phyloP scores from a whole-genome alignment of 768 basidiomycete species.

The Phaffia tasmanica region DNA sequence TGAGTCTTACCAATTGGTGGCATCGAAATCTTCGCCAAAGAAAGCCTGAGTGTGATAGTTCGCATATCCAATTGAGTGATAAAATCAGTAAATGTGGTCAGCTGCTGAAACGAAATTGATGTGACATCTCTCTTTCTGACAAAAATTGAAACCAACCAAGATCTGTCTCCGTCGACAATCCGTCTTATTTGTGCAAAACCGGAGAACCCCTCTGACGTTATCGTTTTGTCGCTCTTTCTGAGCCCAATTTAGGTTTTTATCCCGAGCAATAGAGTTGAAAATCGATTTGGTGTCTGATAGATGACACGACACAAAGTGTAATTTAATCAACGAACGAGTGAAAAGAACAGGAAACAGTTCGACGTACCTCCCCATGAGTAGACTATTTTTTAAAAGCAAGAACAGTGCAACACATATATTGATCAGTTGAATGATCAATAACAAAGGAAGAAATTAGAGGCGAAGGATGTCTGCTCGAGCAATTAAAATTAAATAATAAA shows the following conservation, averaged over 20 bases:
- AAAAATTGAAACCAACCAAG: conserved; percentile 38
- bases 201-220: conserved; percentile 57
- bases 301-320: not conserved
- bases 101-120: too few species aligned
- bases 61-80: not conserved
- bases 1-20: conserved; percentile 44
- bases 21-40: conserved; percentile 72
- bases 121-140: too few species aligned
- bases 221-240: conserved; percentile 58
- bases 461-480: too few species aligned
- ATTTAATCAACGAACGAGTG: not conserved
- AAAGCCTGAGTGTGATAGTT: conserved; percentile 41
- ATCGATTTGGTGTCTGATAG: conserved; percentile 47
- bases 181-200: conserved; percentile 66
- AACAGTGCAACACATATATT: too few species aligned
- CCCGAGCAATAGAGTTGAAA: conserved; percentile 49
- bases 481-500: too few species aligned
- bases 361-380: conserved; percentile 20
- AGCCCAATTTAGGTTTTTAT: conserved; percentile 45
- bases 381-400: not conserved
- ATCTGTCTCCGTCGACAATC: conserved; percentile 80
- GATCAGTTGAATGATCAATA: not conserved
- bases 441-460: not conserved
- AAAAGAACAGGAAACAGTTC: not conserved
- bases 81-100: not conserved